Conservation (phyloP, 257 asterid species). For the Solanum boliviense region DNA sequence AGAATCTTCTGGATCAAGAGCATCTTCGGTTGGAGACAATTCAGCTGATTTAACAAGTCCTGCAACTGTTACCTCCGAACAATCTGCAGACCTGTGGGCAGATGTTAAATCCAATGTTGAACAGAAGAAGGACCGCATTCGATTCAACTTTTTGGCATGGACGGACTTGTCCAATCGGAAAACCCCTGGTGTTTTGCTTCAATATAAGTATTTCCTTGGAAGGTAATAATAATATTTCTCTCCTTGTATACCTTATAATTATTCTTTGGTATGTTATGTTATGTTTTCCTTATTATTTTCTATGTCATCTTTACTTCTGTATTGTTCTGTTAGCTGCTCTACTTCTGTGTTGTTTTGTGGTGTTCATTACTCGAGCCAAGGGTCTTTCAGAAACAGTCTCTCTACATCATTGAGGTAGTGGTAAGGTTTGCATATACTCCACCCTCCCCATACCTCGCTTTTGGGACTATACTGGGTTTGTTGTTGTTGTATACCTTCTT, state of each 20-base stretch:
- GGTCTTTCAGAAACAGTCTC: no score
- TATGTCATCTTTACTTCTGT: not conserved
- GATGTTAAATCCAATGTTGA: slow-evolving; percentile 58
- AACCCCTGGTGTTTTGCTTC: slow-evolving; percentile 45
- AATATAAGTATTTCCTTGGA: slow-evolving; percentile 60
- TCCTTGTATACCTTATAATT: not conserved
- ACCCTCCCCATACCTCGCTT: no score
- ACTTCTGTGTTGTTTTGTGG: not conserved
- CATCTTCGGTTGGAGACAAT: slow-evolving; percentile 35
- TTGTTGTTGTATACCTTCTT: not conserved
- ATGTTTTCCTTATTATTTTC: not conserved
- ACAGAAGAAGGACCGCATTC: slow-evolving; percentile 52
- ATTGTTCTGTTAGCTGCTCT: not conserved
- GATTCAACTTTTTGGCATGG: slow-evolving; percentile 38
- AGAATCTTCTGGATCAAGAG: slow-evolving; percentile 47
- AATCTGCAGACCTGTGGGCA: slow-evolving; percentile 73
- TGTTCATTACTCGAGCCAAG: not conserved
- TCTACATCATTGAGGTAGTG: no score
- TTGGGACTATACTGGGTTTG: no score
- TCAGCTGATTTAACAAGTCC: slow-evolving; percentile 43
- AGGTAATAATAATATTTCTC: slow-evolving; percentile 33
- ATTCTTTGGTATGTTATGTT: not conserved
- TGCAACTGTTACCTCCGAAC: slow-evolving; percentile 20
- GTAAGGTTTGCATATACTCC: no score
- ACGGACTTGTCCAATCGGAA: slow-evolving; percentile 54